A percentile compares a stretch with the other conserved stretches of the same genome.
phyloP scores from a whole-genome alignment of 164 flowering plant genomes.

The Nymphaea thermarum region DNA sequence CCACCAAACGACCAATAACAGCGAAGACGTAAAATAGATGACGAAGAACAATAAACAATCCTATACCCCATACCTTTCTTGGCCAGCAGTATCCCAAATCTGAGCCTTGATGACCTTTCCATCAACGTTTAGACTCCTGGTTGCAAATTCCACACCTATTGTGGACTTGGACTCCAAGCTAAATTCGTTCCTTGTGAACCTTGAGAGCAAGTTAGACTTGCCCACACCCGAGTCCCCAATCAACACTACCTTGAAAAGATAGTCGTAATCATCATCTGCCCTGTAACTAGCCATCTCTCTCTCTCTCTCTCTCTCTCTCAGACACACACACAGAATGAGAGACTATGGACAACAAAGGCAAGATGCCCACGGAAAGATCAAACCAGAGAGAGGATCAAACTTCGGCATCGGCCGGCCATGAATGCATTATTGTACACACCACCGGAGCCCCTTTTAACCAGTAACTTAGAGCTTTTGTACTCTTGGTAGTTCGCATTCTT shows the following conservation, averaged over 20 bases:
- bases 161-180: constrained; percentile 68
- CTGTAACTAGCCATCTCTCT: constrained; percentile 21
- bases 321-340: not conserved
- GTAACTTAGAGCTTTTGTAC: no score
- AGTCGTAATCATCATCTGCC: constrained; percentile 28
- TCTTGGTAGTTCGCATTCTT: no score
- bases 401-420: not conserved
- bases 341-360: not conserved
- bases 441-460: no score
- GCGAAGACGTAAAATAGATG: no score
- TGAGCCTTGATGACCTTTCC: constrained; percentile 47
- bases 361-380: not conserved
- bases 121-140: constrained; percentile 44
- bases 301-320: not conserved
- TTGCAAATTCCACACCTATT: constrained; percentile 64
- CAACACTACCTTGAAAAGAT: constrained; percentile 7
- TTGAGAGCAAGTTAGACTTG: constrained; percentile 51
- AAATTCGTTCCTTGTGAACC: constrained; percentile 67
- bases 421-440: not conserved
- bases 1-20: no score
- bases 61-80: constrained; percentile 17
- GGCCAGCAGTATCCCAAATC: constrained; percentile 53
- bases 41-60: no score
- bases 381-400: not conserved
- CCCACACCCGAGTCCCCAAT: constrained; percentile 68